These are phyloP conservation scores for Terana coerulea DNA, from an alignment of 768 basidiomycete genomes.

Conservation along the genomic window DNA sequence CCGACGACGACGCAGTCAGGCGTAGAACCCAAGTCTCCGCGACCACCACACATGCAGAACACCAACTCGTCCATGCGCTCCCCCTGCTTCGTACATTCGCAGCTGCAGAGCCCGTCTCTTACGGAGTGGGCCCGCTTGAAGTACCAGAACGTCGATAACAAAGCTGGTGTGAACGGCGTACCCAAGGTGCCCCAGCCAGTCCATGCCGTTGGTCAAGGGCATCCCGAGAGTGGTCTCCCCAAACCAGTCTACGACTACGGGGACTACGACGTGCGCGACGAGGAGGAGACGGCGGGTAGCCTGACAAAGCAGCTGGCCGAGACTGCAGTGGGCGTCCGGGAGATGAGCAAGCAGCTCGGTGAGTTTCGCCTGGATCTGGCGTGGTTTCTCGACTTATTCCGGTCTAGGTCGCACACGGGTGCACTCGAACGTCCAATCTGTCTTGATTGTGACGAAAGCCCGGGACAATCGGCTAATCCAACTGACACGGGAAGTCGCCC, in stretches of 20 bases:
- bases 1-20: not conserved
- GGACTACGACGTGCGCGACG: constrained; percentile 42
- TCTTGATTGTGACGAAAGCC: constrained; percentile 96
- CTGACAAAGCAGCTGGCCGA: constrained; percentile 92
- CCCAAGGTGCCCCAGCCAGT: constrained; percentile 29
- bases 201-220: constrained; percentile 17
- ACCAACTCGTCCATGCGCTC: constrained; percentile 46
- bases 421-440: constrained; percentile 84
- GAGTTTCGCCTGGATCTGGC: constrained; percentile 24
- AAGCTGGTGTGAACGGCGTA: constrained; percentile 46
- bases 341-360: constrained; percentile 99
- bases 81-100: constrained; percentile 92
- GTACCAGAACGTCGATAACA: constrained; percentile 26
- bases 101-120: constrained; percentile 80
- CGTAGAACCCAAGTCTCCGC: constrained; percentile 8
- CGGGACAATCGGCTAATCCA: constrained; percentile 95
- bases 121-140: constrained; percentile 59
- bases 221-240: constrained; percentile 21
- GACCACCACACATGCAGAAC: constrained; percentile 17
- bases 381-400: not conserved
- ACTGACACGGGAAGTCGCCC: constrained; percentile 87
- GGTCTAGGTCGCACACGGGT: constrained; percentile 83
- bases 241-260: constrained; percentile 13
- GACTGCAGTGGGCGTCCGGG: constrained; percentile 94
- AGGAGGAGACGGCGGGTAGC: constrained; percentile 69